These are phyloP conservation scores for Capsicum pubescens DNA, from an alignment of 257 asterid species.

Conservation along the genomic window DNA sequence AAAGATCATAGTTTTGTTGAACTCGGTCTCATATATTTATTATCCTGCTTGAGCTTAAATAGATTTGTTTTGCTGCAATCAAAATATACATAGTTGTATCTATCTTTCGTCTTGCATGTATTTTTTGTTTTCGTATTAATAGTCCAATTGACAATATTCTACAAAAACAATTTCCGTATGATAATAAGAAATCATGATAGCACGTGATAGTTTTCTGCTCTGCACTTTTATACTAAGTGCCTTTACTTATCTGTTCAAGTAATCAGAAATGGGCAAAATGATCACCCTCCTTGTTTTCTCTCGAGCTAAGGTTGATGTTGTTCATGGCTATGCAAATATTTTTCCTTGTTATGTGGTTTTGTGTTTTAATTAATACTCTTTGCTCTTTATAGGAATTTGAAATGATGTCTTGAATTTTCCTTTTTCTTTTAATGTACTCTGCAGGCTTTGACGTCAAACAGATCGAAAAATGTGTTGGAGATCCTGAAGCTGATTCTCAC, in stretches of 20 bases:
- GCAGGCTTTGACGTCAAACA: slow-evolving; percentile 70
- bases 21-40: background rate
- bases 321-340: background rate
- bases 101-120: background rate
- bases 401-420: slow-evolving; percentile 13
- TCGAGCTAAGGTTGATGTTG: background rate
- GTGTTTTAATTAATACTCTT: background rate
- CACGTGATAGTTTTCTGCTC: background rate
- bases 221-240: background rate
- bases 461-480: slow-evolving; percentile 84
- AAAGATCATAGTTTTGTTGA: background rate
- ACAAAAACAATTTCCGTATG: background rate
- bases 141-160: background rate
- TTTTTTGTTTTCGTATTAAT: background rate
- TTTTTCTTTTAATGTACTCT: slow-evolving; percentile 24
- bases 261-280: background rate
- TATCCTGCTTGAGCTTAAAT: background rate
- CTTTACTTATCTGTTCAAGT: background rate
- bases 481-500: slow-evolving; percentile 70
- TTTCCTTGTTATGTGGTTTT: background rate
- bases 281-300: slow-evolving; percentile 2
- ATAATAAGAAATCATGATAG: background rate
- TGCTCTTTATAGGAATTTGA: background rate
- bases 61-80: background rate
- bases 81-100: background rate